Percentiles rank a stretch among this genome's conserved stretches.
Conservation (phyloP, 2,329 filamentous ascomycete species). For the Endoconidiophora polonica region DNA sequence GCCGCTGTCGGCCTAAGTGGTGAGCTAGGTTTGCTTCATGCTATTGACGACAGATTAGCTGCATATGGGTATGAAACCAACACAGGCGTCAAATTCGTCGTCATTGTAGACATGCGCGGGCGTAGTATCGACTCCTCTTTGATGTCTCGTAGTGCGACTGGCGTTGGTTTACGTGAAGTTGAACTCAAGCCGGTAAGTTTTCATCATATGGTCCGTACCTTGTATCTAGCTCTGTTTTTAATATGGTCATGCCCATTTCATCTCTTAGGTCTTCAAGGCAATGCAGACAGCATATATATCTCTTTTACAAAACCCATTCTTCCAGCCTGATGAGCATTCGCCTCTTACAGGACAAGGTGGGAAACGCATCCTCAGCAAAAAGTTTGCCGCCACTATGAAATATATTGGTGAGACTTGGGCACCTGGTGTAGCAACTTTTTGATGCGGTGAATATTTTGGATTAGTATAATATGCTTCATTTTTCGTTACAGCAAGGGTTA, state of each 20-base stretch:
- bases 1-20: constrained; percentile 43
- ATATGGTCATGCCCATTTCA: background rate
- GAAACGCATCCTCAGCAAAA: constrained; percentile 62
- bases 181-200: constrained; percentile 55
- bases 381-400: constrained; percentile 68
- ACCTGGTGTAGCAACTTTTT: constrained; percentile 50
- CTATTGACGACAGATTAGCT: constrained; percentile 80
- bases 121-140: constrained; percentile 28
- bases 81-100: constrained; percentile 79
- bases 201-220: background rate
- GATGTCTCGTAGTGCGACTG: constrained; percentile 6
- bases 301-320: constrained; percentile 87
- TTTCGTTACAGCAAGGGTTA: constrained; percentile 13
- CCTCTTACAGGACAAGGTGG: constrained; percentile 38
- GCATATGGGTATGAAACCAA: constrained; percentile 96
- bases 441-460: constrained; percentile 16
- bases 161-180: constrained; percentile 60
- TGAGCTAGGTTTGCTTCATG: constrained; percentile 82
- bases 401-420: constrained; percentile 74
- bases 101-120: constrained; percentile 81
- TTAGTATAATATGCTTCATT: background rate
- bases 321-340: constrained; percentile 69
- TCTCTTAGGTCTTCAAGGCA: constrained; percentile 50
- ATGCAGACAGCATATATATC: constrained; percentile 85
- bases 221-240: background rate